A percentile compares a stretch with the other conserved stretches of the same genome.
These are phyloP conservation scores for Pochonia chlamydosporia DNA, from an alignment of 2,329 filamentous ascomycete species.

Conservation along the genomic window DNA sequence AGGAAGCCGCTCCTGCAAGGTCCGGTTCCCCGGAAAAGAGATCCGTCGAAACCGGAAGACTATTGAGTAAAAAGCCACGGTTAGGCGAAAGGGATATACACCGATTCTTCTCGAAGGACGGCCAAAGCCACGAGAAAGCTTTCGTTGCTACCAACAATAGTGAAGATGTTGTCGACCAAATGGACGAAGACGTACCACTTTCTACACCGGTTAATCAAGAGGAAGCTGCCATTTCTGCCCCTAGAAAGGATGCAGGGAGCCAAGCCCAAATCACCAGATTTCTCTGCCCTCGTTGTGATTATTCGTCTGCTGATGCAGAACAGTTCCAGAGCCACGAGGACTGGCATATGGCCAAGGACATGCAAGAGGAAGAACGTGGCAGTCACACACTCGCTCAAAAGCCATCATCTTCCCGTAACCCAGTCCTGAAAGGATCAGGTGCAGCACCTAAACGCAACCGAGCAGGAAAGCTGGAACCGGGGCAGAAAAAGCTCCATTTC, in stretches of 20 bases:
- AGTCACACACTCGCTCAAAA: conserved; percentile 37
- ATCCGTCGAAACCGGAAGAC: conserved; percentile 4
- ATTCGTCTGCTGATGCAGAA: conserved; percentile 50
- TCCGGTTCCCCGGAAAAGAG: conserved; percentile 11
- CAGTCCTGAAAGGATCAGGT: conserved; percentile 23
- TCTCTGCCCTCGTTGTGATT: conserved; percentile 61
- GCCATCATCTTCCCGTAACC: conserved; percentile 24
- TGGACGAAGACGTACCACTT: not conserved
- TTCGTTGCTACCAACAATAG: conserved; percentile 4
- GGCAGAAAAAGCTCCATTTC: conserved; percentile 57
- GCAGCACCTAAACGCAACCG: conserved; percentile 35
- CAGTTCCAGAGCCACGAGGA: conserved; percentile 73
- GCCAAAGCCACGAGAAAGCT: not conserved
- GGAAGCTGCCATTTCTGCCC: not conserved
- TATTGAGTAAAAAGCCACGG: conserved; percentile 24
- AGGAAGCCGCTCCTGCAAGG: conserved; percentile 46
- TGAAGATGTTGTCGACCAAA: not conserved
- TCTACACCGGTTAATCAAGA: not conserved
- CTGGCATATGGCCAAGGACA: conserved; percentile 89
- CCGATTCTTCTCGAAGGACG: conserved; percentile 47
- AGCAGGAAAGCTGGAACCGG: conserved; percentile 42
- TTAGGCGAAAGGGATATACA: conserved; percentile 46
- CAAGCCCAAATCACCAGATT: conserved; percentile 21
- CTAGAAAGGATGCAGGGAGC: conserved; percentile 4
- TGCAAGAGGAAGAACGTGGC: conserved; percentile 61